Evolutionary conservation across 495 filamentous ascomycete genomes (phyloP), one percentile per base, ranked within the genome.

Genomic region (Amorphotheca resinae): DNA sequence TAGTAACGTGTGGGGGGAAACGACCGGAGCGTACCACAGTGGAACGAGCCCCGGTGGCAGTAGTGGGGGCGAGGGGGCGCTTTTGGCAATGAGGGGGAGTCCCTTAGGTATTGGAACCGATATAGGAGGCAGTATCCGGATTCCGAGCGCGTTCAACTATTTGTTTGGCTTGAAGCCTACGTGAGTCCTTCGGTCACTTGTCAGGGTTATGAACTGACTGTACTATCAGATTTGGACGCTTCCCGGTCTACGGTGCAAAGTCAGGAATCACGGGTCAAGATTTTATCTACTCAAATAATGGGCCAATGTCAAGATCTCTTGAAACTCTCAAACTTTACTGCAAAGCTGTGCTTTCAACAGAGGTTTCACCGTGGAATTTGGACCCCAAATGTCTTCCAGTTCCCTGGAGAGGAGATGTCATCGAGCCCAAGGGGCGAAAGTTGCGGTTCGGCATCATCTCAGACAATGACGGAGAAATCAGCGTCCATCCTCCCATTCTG

Each of bases 61-160:
- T 47, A 72, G 70, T 2, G 80, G 81, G 21, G 82, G 86, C 9
- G 75, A 80, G 48, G 76, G 68, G 2, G 73, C 70, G 21, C 56
- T 78, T 23, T 60, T 78, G 31, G 72, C 64, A 1, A 55, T 79
- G 40, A 61, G 57, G 23, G 75, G 76, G 8, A 76, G 69, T 28
- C 63, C 74, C 0, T 55, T 61, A 14, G 76, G 76, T 0, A 67
- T 79, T 50, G 76, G 77, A 0, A 84, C 80, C 6, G 82, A 87
- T 61, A 81, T 86, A 45, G 82, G 81, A 0, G 82, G 82, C 2
- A 74, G 67, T 46, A 70, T 86, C 15, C 65, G 82, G 0, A 74
- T 83, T 39, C 82, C 82, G 1, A 67, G 76, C 20, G 70, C 68
- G 1, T 82, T 82, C 46, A 77, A 78, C 53, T 72, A 67, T 3